Percentiles rank a stretch among this genome's conserved stretches.
phyloP scores from a whole-genome alignment of 1,284 basidiomycete species.

The Sphaerobolus stellatus region DNA sequence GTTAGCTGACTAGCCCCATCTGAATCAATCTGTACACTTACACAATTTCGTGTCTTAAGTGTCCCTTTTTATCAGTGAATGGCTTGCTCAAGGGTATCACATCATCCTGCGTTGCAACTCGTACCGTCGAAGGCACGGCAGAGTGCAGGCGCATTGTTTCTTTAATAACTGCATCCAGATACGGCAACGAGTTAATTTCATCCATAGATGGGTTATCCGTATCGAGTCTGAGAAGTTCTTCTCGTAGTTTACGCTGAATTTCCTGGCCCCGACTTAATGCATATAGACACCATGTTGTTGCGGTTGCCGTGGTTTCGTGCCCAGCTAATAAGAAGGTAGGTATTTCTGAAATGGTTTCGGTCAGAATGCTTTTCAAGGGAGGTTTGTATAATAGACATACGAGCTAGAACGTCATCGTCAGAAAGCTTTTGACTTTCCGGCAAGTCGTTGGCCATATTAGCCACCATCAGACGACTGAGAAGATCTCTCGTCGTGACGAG shows the following conservation, averaged over 20 bases:
- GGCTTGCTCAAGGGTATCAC: conserved; percentile 35
- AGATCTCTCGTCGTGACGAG: conserved; percentile 37
- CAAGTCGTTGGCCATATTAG: conserved; percentile 62
- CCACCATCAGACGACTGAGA: conserved; percentile 54
- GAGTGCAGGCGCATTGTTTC: conserved; percentile 29
- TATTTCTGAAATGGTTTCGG: conserved; percentile 18
- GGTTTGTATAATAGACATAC: conserved; percentile 50
- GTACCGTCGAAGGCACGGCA: conserved; percentile 18
- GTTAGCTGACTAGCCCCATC: no score
- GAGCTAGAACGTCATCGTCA: conserved; percentile 73
- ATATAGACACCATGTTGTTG: conserved; percentile 59
- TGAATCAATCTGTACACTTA: no score
- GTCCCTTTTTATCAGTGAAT: conserved; percentile 42
- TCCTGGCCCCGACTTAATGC: conserved; percentile 54
- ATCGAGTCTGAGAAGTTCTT: conserved; percentile 55
- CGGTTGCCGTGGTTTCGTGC: conserved; percentile 71
- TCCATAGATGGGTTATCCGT: conserved; percentile 44
- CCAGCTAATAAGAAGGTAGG: conserved; percentile 65
- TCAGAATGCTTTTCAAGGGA: background rate
- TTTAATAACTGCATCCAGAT: conserved; percentile 36
- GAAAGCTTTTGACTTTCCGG: conserved; percentile 58
- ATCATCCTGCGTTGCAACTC: conserved; percentile 25
- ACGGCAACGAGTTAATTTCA: conserved; percentile 32
- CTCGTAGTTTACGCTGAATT: conserved; percentile 65
- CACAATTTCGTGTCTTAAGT: conserved; percentile 34